Conservation (phyloP, 768 basidiomycete genomes). For the Leccinum uliginosum region DNA sequence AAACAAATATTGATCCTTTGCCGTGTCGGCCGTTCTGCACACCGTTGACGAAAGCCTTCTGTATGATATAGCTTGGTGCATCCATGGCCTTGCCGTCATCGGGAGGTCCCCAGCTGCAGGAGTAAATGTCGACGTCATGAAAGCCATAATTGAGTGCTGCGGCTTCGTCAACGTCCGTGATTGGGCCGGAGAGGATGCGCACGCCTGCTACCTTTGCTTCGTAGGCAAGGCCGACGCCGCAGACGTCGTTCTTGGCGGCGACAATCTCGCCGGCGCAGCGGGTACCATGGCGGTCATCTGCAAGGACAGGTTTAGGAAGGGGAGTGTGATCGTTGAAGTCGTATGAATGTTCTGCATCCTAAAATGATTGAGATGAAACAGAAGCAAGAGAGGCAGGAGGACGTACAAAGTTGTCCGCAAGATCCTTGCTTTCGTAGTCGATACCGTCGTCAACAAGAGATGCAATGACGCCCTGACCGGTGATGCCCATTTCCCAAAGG, state of each 20-base stretch:
- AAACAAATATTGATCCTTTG: constrained; percentile 92
- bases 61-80: constrained; percentile 83
- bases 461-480: constrained; percentile 80
- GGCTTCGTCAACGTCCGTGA: constrained; percentile 94
- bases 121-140: constrained; percentile 85
- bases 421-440: constrained; percentile 84
- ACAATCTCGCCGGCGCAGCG: constrained; percentile 97
- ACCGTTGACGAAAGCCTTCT: constrained; percentile 92
- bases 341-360: constrained; percentile 87
- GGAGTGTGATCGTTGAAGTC: constrained; percentile 94
- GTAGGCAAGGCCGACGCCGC: constrained; percentile 93
- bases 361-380: background rate
- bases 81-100: constrained; percentile 96
- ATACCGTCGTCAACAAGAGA: constrained; percentile 95
- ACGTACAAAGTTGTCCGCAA: constrained; percentile 89
- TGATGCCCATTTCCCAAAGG: constrained; percentile 88
- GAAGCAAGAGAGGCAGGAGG: background rate
- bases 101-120: constrained; percentile 97
- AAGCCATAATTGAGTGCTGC: constrained; percentile 92
- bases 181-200: constrained; percentile 91
- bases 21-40: constrained; percentile 85
- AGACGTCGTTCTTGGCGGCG: constrained; percentile 87
- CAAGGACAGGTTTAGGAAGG: constrained; percentile 81
- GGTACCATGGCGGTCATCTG: constrained; percentile 95
- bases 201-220: constrained; percentile 88